These are phyloP conservation scores for Plasmodium gonderi DNA, from an alignment of 169 alveolate species.

Conservation along the genomic window DNA sequence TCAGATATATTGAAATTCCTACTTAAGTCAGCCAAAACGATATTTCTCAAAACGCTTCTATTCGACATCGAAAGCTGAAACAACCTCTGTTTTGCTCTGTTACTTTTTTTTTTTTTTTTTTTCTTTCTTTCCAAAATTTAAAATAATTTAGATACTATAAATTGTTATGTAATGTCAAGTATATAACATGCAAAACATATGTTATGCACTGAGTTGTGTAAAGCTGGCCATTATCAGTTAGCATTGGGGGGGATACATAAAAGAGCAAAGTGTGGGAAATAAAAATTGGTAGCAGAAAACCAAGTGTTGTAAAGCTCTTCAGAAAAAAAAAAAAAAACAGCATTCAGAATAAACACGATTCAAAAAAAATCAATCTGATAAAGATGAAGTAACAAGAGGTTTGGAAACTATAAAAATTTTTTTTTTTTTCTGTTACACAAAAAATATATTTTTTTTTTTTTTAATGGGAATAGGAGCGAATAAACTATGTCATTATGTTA, in stretches of 20 bases:
- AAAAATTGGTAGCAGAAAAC: too few relatives aligned
- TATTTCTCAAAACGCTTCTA: constrained; percentile 32
- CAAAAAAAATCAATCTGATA: too few relatives aligned
- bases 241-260: background rate
- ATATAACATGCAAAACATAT: too few relatives aligned
- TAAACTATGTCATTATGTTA: background rate
- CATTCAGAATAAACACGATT: too few relatives aligned
- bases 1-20: constrained; percentile 32
- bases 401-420: background rate
- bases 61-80: constrained; percentile 14
- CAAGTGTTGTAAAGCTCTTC: too few relatives aligned
- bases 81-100: background rate
- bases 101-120: background rate
- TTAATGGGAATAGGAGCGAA: background rate
- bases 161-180: background rate
- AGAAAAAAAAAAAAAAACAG: too few relatives aligned
- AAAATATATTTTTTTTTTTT: background rate
- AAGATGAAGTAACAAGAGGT: background rate
- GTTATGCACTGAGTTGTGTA: too few relatives aligned
- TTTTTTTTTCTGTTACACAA: background rate
- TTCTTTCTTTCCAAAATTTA: background rate
- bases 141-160: background rate
- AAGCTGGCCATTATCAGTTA: too few relatives aligned
- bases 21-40: constrained; percentile 49
- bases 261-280: too few relatives aligned